Conservation (phyloP, 352 stramenopile genomes). For the Globisporangium abappressorium region DNA sequence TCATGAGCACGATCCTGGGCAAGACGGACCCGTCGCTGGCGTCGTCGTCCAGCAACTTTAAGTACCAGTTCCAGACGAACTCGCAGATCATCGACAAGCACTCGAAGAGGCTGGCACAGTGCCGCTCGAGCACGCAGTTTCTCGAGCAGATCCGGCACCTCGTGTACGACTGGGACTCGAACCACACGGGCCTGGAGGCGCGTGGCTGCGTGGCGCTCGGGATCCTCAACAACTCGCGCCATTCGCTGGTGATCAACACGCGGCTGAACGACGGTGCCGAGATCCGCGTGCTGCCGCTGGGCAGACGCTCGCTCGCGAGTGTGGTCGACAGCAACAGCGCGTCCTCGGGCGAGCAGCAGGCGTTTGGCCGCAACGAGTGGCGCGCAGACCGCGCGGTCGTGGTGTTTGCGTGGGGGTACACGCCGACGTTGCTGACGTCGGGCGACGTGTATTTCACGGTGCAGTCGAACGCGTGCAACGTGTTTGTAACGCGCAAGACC, state of each 20-base stretch:
- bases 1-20: slow-evolving; percentile 78
- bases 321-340: slow-evolving; percentile 28
- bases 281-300: slow-evolving; percentile 60
- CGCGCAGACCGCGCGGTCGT: slow-evolving; percentile 62
- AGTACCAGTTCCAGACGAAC: slow-evolving; percentile 74
- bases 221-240: slow-evolving; percentile 76
- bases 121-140: slow-evolving; percentile 49
- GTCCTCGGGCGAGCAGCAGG: neutral
- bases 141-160: slow-evolving; percentile 66
- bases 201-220: slow-evolving; percentile 72
- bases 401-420: slow-evolving; percentile 85
- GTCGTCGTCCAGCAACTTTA: slow-evolving; percentile 41
- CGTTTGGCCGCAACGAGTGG: slow-evolving; percentile 38
- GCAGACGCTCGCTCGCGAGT: slow-evolving; percentile 48
- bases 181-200: slow-evolving; percentile 77
- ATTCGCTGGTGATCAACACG: slow-evolving; percentile 67
- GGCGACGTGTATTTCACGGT: slow-evolving; percentile 83
- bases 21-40: slow-evolving; percentile 67
- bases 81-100: slow-evolving; percentile 73
- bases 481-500: slow-evolving; percentile 78
- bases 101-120: slow-evolving; percentile 44
- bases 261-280: slow-evolving; percentile 75
- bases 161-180: slow-evolving; percentile 84
- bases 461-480: slow-evolving; percentile 79
- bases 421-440: slow-evolving; percentile 75